Conservation (phyloP, 192 early-diverging fungal genomes). For the Coemansia sp. region DNA sequence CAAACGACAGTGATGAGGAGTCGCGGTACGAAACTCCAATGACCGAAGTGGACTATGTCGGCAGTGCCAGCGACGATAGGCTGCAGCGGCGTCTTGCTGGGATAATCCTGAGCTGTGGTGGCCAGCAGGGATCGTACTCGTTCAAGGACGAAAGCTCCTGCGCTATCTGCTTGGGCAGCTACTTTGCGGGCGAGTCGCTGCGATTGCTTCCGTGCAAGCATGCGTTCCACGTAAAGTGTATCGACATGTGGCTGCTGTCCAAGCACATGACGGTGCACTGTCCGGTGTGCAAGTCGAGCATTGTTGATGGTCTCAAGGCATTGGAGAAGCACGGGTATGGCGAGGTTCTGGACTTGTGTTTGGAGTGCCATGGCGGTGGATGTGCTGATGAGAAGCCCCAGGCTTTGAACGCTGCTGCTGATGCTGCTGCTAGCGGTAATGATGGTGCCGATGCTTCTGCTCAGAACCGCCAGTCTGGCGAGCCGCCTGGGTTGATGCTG, state of each 20-base stretch:
- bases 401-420: not conserved
- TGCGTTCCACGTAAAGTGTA: conserved; percentile 77
- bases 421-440: not conserved
- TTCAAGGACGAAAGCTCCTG: conserved; percentile 62
- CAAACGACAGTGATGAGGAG: conserved; percentile 17
- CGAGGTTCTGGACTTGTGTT: conserved; percentile 17
- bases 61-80: conserved; percentile 2
- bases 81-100: conserved; percentile 32
- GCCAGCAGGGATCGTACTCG: conserved; percentile 36
- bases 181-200: conserved; percentile 63
- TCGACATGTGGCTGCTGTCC: conserved; percentile 72
- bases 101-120: conserved; percentile 31
- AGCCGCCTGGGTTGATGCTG: too few relatives aligned
- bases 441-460: not conserved
- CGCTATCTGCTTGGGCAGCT: conserved; percentile 70
- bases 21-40: conserved; percentile 25
- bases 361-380: too few relatives aligned
- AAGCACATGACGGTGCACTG: conserved; percentile 66
- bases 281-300: conserved; percentile 69
- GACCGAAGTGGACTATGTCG: not conserved
- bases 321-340: conserved; percentile 35
- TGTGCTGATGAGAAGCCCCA: too few relatives aligned
- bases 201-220: conserved; percentile 69
- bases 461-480: too few relatives aligned
- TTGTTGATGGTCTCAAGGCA: conserved; percentile 23